Base-by-base conservation (phyloP, 257 asterid species). In the Paulownia fortunei region DNA sequence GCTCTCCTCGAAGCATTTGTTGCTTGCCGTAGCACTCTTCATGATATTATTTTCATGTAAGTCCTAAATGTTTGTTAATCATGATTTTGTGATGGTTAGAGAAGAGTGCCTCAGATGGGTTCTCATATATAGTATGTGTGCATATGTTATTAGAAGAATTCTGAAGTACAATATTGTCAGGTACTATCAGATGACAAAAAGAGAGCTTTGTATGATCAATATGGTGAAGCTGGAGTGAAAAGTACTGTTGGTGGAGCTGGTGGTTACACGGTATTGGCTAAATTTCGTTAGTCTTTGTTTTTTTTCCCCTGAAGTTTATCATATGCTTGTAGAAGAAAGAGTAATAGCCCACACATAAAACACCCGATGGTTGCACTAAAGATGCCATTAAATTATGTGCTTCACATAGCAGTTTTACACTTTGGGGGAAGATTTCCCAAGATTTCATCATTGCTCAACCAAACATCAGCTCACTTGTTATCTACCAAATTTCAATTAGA, bases 141-240 rank as follows among this genome's bases (percentile, higher is more conserved):
- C 74, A 27, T 26, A 27, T 62, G 52, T 32, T 77, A 52, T 71
- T 73, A 70, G 69, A 80, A 37, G 74, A 61, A 80, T 79, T 59
- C 87, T 88, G 89, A 88, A 83, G 84, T 82, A 61, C 73, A 74
- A 64, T 72, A 82, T 89, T 84, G 89, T 91, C 97, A 96, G 99
- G 95, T 96, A 87, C 90, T 93, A 86, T 96, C 98, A 88, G 99
- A 96, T 84, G 99, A 96, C 90, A 83, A 93, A 85, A 93, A 93
- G 86, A 92, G 99, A 90, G 92, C 97, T 52, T 60, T 93, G 74
- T 96, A 96, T 72, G 99, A 96, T 88, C 97, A 85, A 84, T 93
- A 96, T 84, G 99, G 98, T 81, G 99, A 92, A 86, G 99, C 97
- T 79, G 98, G 99, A 82, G 90, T 96, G 76, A 96, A 85, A 81